Evolutionary conservation across 73 alveolate genomes (phyloP), one percentile per base, ranked within the genome.

Genomic region (Paramecium sexaurelia): DNA sequence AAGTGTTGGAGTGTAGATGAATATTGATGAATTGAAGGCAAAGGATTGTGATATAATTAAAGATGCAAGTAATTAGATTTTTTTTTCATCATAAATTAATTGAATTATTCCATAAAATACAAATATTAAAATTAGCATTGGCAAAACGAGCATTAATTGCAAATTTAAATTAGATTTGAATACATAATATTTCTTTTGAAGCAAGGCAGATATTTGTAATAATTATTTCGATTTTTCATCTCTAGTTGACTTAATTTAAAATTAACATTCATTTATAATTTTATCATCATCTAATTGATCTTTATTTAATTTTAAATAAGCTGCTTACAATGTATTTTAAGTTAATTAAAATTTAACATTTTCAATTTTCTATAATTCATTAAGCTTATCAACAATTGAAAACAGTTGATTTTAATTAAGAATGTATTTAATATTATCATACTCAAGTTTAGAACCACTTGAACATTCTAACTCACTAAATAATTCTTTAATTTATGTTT

Each of bases 301-400:
- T 71, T 78, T 78, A 32, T 78, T 78, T 45, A 78, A 78, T 45
- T 78, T 78, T 1, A 78, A 55, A 43, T 41, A 78, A 10, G 90
- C 90, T 37, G 43, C 90, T 78, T 78, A 73, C 15, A 78, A 45
- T 2, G 90, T 78, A 43, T 78, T 78, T 27, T 78, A 24, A 19
- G 22, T 33, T 24, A 78, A 78, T 40, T 40, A 9, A 1, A 78
- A 41, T 45, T 41, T 78, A 8, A 78, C 11, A 41, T 43, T 24
- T 6, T 51, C 67, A 6, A n/a, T 27, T 27, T 22, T 73, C 6
- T 7, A n/a, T 5, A 73, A 17, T 36, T 36, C 61, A 39, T 73
- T 73, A 5, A 61, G 13, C 3, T 61, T 61, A 1, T 61, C 83
- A 61, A 61, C 43, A 10, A 61, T 61, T 26, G 39, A 29, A 32